These are phyloP conservation scores for Orychophragmus violaceus DNA, from an alignment of 345 rosid genomes.

Conservation along the genomic window DNA sequence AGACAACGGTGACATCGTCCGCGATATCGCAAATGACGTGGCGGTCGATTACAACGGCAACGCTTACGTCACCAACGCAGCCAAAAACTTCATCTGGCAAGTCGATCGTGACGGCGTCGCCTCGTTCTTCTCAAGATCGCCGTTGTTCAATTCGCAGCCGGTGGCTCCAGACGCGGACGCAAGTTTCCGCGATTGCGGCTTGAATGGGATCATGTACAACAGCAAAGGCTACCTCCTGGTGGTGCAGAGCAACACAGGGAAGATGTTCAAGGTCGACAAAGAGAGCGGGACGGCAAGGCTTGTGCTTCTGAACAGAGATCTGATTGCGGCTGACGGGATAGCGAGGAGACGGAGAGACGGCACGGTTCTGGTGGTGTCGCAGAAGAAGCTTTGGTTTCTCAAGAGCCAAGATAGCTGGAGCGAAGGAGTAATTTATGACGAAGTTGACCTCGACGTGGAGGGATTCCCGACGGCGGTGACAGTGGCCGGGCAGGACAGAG, in stretches of 20 bases:
- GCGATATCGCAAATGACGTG: slow-evolving; percentile 57
- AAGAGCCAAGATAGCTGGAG: slow-evolving; percentile 73
- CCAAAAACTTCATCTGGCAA: slow-evolving; percentile 76
- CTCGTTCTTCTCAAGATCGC: slow-evolving; percentile 61
- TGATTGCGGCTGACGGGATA: slow-evolving; percentile 54
- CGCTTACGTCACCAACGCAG: slow-evolving; percentile 82
- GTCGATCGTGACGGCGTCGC: slow-evolving; percentile 54
- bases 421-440: slow-evolving; percentile 65
- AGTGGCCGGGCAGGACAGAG: slow-evolving; percentile 55
- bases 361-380: slow-evolving; percentile 55
- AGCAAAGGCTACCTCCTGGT: slow-evolving; percentile 72
- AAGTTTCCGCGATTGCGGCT: slow-evolving; percentile 43
- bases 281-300: slow-evolving; percentile 55
- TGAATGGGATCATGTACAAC: slow-evolving; percentile 66
- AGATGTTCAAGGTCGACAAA: slow-evolving; percentile 71
- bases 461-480: slow-evolving; percentile 55
- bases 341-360: slow-evolving; percentile 58
- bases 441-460: slow-evolving; percentile 52
- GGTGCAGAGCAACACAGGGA: slow-evolving; percentile 85
- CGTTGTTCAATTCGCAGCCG: slow-evolving; percentile 40
- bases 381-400: slow-evolving; percentile 50
- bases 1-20: slow-evolving; percentile 2
- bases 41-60: slow-evolving; percentile 65
- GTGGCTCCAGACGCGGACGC: slow-evolving; percentile 33
- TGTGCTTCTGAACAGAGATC: slow-evolving; percentile 45